Conservation (phyloP, 164 flowering plant species). For the Nymphaea colorata region DNA sequence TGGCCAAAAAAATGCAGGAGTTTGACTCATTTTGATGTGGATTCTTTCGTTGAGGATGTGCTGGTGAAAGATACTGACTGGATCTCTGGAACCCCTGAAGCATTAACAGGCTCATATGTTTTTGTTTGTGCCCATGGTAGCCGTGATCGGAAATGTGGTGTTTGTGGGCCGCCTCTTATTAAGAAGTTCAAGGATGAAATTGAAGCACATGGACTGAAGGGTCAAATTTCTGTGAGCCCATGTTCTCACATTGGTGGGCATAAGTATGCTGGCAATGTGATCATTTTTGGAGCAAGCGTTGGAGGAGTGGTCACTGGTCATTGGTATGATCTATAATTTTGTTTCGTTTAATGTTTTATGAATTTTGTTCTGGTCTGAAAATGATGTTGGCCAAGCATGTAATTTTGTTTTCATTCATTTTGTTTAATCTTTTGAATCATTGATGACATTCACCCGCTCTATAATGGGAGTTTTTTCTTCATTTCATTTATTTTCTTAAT, state of each 20-base stretch:
- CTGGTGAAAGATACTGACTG: slow-evolving; percentile 54
- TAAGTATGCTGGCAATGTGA: slow-evolving; percentile 93
- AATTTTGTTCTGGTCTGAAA: neutral
- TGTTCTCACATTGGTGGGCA: slow-evolving; percentile 96
- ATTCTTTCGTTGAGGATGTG: slow-evolving; percentile 76
- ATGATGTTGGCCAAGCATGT: too few relatives aligned
- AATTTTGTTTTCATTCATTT: too few relatives aligned
- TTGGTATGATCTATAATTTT: slow-evolving; percentile 37
- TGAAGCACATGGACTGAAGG: slow-evolving; percentile 37
- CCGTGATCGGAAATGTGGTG: slow-evolving; percentile 88
- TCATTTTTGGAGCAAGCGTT: slow-evolving; percentile 46
- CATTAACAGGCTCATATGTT: slow-evolving; percentile 50
- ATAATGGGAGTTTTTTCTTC: too few relatives aligned
- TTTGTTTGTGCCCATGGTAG: slow-evolving; percentile 88
- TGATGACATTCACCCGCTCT: too few relatives aligned
- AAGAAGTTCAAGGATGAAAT: slow-evolving; percentile 63
- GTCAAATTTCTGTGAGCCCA: slow-evolving; percentile 51
- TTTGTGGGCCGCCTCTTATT: slow-evolving; percentile 84
- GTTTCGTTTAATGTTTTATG: neutral
- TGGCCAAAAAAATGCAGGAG: slow-evolving; percentile 27
- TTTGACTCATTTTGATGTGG: slow-evolving; percentile 53
- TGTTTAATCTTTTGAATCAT: too few relatives aligned
- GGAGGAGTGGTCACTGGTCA: slow-evolving; percentile 61
- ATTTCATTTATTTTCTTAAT: too few relatives aligned
- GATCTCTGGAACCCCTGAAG: slow-evolving; percentile 45